Evolutionary conservation across 768 basidiomycete genomes (phyloP).

Genomic region (Ramaria sp.): DNA sequence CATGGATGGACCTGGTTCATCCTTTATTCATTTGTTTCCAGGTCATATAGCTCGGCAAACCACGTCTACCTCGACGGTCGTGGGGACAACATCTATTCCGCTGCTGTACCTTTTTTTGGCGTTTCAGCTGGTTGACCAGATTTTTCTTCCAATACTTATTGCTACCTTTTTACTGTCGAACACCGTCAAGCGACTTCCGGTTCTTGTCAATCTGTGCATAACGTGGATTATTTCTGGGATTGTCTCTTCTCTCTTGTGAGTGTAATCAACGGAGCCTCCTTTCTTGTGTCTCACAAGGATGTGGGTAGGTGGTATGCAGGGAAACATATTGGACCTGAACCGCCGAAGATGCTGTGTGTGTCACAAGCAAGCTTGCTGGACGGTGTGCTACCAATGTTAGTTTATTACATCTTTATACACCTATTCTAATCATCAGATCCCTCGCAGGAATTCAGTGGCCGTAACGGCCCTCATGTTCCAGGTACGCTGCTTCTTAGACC

Average conservation of each 20-base stretch:
- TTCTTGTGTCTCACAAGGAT: not conserved
- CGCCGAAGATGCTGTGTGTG: not conserved
- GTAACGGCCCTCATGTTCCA: not conserved
- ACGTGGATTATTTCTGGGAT: slow-evolving; percentile 6
- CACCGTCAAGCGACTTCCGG: slow-evolving; percentile 4
- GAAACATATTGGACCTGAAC: not conserved
- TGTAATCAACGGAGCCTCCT: not conserved
- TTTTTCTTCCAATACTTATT: slow-evolving; percentile 5
- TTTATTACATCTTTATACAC: not conserved
- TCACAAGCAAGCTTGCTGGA: slow-evolving; percentile 6
- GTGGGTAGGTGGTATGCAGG: slow-evolving; percentile 1
- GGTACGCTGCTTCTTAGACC: not conserved
- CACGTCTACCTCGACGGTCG: too few relatives aligned
- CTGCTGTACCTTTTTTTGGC: slow-evolving; percentile 4
- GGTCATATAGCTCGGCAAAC: too few relatives aligned
- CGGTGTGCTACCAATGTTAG: slow-evolving; percentile 5
- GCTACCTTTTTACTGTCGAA: slow-evolving; percentile 1
- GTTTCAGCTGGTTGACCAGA: slow-evolving; percentile 6
- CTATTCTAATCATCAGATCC: not conserved
- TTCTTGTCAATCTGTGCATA: slow-evolving; percentile 4
- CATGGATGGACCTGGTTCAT: too few relatives aligned
- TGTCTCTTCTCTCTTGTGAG: slow-evolving; percentile 7
- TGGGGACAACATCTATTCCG: not conserved
- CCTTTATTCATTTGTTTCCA: too few relatives aligned
- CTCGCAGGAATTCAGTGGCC: not conserved